Evolutionary conservation across 352 stramenopile species (phyloP), one percentile per base, ranked within the genome.

Genomic region (Globisporangium barbulae): DNA sequence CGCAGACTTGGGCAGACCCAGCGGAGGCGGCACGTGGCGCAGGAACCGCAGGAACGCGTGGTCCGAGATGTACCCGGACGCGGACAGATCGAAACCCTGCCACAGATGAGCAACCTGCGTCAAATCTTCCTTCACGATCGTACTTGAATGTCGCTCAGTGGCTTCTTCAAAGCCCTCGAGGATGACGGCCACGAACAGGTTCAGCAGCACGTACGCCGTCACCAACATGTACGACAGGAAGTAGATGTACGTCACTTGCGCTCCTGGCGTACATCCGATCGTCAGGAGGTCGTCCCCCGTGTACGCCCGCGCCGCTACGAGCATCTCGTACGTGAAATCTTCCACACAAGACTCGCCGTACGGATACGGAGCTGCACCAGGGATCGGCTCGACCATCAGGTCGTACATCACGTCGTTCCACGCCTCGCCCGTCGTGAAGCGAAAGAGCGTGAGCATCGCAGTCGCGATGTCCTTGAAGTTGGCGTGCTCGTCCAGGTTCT

Each of bases 401-500:
- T 93, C 79, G 71, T 94, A 81, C 85, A 94, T 94, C 35, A 94
- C 79, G 28, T 82, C 79, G 54, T 92, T 93, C 76, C 80, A 93
- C 1, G 71, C 78, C 63, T 94, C 83, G 13, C 85, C 85, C 1
- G 85, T 94, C 15, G 74, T 70, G 33, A 85, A 81, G 5, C 83
- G 73, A 55, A 94, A 91, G 21, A 94, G 69, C 13, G 76, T 84
- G 41, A 88, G 53, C 61, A 93, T 73, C 19, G 79, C 80, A 2
- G 67, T 74, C 1, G 49, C 48, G 21, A 94, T 78, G 17, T 69
- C 59, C 41, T 85, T 60, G 63, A 94, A 94, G 63, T 94, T 93
- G 21, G 73, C 77, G 31, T 89, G 70, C 47, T 82, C 69, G 50
- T 82, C 64, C 17, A 94, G 42, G 17, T 72, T 72, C n/a, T 81